Evolutionary conservation across 768 basidiomycete genomes (phyloP).

Genomic region (Lepiota venenata): DNA sequence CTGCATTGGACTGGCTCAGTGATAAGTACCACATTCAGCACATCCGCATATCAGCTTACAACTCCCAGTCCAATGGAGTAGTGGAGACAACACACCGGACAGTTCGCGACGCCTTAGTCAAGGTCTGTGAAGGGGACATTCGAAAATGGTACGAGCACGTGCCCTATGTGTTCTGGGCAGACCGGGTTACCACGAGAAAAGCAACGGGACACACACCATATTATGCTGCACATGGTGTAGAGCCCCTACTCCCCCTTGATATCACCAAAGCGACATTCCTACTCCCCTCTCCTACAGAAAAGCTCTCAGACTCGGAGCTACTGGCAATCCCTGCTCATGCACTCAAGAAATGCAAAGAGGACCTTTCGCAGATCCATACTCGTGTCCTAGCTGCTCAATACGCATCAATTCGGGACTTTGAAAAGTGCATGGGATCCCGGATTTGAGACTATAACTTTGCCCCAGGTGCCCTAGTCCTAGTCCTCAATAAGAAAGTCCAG

Average conservation of each 20-base stretch:
- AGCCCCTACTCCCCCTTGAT: constrained; percentile 25
- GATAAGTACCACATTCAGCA: constrained; percentile 24
- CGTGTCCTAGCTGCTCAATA: constrained; percentile 7
- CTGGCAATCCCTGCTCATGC: constrained; percentile 11
- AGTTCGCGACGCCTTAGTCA: constrained; percentile 22
- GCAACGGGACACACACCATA: constrained; percentile 28
- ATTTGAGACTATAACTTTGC: constrained; percentile 26
- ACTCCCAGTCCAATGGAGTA: constrained; percentile 27
- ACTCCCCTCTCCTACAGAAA: no score
- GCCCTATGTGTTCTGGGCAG: constrained; percentile 26
- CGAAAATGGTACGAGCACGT: constrained; percentile 23
- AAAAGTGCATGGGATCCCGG: constrained; percentile 15
- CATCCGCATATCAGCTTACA: constrained; percentile 27
- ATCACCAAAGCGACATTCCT: constrained; percentile 19
- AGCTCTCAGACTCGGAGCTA: constrained; percentile 11
- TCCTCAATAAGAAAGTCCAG: no score
- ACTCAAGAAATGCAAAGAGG: constrained; percentile 16
- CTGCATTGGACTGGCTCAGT: constrained; percentile 16
- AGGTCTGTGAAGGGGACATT: constrained; percentile 20
- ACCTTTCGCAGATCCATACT: constrained; percentile 10
- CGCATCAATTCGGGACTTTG: constrained; percentile 22
- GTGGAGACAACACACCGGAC: constrained; percentile 24
- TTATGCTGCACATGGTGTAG: constrained; percentile 22
- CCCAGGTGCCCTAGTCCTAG: constrained; percentile 29
- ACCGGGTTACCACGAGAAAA: constrained; percentile 22